Percentiles rank a stretch among this genome's conserved stretches.
Conservation (phyloP, 768 basidiomycete genomes). For the Pleurotus giganteus region DNA sequence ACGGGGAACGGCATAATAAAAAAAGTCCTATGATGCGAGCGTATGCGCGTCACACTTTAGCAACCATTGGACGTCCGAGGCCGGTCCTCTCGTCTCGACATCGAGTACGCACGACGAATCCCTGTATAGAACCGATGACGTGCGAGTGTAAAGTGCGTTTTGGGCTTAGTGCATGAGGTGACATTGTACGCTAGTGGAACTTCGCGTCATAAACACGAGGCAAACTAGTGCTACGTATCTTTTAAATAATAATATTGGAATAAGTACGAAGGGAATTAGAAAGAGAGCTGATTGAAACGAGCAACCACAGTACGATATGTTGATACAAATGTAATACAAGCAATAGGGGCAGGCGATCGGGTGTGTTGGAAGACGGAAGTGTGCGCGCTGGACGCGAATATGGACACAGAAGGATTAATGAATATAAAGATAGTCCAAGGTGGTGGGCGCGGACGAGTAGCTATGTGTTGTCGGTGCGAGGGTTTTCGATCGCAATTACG, state of each 20-base stretch:
- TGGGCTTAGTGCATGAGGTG: slow-evolving; percentile 1
- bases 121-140: not conserved
- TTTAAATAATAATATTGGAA: not conserved
- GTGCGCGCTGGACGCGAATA: not conserved
- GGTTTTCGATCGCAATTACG: no score
- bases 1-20: no score
- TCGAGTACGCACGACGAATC: not conserved
- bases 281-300: no score
- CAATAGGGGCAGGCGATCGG: not conserved
- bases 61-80: no score
- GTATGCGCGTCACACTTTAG: no score
- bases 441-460: not conserved
- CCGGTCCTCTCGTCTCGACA: not conserved
- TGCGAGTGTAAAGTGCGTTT: not conserved
- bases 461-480: not conserved
- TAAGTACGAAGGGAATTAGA: no score
- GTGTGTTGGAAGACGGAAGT: not conserved
- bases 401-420: not conserved
- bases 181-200: slow-evolving; percentile 1
- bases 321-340: not conserved
- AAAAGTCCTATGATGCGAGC: no score
- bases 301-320: not conserved
- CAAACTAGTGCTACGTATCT: not conserved
- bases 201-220: slow-evolving; percentile 5
- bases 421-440: not conserved